Evolutionary conservation across 2,329 filamentous ascomycete genomes (phyloP).

Genomic region (Teratosphaeria epicoccoides): DNA sequence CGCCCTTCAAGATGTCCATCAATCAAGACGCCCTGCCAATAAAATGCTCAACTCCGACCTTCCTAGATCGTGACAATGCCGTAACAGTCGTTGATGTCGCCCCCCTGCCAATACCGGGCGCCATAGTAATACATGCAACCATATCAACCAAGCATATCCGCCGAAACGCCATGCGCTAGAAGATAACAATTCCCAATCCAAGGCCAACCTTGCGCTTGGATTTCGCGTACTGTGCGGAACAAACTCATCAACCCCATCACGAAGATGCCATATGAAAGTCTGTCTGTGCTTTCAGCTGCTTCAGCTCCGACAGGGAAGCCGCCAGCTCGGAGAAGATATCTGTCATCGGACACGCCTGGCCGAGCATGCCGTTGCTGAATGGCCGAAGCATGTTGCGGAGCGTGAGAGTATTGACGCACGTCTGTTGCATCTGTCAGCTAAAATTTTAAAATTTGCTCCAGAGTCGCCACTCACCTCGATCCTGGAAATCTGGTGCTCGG

Average conservation of each 20-base stretch:
- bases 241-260: not conserved
- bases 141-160: not conserved
- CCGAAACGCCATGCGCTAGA: not conserved
- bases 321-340: constrained; percentile 56
- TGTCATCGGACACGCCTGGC: constrained; percentile 67
- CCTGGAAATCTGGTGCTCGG: constrained; percentile 89
- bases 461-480: constrained; percentile 63
- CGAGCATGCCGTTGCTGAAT: constrained; percentile 54
- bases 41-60: not conserved
- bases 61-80: not conserved
- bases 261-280: constrained; percentile 7
- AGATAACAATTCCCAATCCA: not conserved
- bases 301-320: constrained; percentile 52
- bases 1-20: not conserved
- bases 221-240: not conserved
- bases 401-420: constrained; percentile 67
- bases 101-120: not conserved
- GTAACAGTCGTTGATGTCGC: not conserved
- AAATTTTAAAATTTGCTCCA: not conserved
- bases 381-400: constrained; percentile 71
- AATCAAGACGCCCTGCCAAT: not conserved
- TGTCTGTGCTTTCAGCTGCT: constrained; percentile 23
- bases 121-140: not conserved
- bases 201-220: not conserved
- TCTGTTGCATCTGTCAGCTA: constrained; percentile 39